A percentile compares a stretch with the other conserved stretches of the same genome.
Evolutionary conservation across 805 yeast species (phyloP).

Genomic region (Candida nemodendra): DNA sequence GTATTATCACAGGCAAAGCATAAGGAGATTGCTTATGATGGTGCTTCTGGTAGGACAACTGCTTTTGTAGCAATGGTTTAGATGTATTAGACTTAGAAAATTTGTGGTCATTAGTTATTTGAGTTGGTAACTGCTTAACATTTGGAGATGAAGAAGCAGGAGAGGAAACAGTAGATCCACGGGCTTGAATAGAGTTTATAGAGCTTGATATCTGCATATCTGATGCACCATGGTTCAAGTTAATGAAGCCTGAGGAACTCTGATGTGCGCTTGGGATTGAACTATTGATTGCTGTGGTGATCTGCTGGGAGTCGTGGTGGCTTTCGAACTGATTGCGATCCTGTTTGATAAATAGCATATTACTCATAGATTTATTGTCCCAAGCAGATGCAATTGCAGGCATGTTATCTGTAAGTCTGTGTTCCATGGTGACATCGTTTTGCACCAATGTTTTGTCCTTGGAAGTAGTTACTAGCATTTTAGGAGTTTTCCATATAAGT

Average conservation of each 20-base stretch:
- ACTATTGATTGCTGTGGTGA: conserved; percentile 13
- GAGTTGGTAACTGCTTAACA: conserved; percentile 2
- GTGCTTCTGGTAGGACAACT: conserved; percentile 17
- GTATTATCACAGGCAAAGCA: conserved; percentile 42
- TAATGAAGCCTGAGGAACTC: background rate
- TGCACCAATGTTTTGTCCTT: conserved; percentile 49
- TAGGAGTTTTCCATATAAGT: conserved; percentile 51
- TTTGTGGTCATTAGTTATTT: conserved; percentile 3
- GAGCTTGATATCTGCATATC: conserved; percentile 1
- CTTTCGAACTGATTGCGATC: conserved; percentile 41
- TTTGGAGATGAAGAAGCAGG: conserved; percentile 16
- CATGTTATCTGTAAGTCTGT: conserved; percentile 48
- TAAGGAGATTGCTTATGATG: conserved; percentile 24
- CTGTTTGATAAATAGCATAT: conserved; percentile 53
- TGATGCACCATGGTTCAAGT: background rate
- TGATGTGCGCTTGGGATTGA: conserved; percentile 5
- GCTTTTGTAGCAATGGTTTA: conserved; percentile 19
- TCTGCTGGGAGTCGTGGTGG: conserved; percentile 7
- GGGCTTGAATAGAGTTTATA: background rate
- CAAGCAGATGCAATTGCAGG: conserved; percentile 55
- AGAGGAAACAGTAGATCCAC: conserved; percentile 7
- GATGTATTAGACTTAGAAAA: conserved; percentile 11
- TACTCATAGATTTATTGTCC: conserved; percentile 47
- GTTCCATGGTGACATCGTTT: conserved; percentile 45
- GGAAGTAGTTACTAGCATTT: conserved; percentile 47